Evolutionary conservation across 805 yeast species (phyloP).

Genomic region (Nadsonia fulvescens): DNA sequence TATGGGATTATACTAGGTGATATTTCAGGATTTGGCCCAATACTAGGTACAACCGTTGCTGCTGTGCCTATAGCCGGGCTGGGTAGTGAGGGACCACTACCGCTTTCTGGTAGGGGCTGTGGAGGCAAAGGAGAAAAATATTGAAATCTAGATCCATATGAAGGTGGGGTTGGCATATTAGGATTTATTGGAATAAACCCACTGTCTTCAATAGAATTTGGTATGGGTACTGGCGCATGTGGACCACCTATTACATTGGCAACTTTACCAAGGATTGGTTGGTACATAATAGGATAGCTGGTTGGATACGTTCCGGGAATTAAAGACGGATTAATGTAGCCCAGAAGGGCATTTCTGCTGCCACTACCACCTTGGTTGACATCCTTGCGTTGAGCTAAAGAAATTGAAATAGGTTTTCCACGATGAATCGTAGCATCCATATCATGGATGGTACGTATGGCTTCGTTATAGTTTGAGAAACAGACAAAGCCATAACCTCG

Average conservation of each 20-base stretch:
- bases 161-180: too few relatives aligned
- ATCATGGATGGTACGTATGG: constrained; percentile 48
- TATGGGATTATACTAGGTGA: constrained; percentile 12
- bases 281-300: constrained; percentile 1
- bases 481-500: constrained; percentile 75
- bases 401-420: constrained; percentile 41
- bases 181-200: too few relatives aligned
- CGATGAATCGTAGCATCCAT: constrained; percentile 36
- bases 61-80: constrained; percentile 43
- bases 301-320: constrained; percentile 1
- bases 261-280: too few relatives aligned
- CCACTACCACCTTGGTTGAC: constrained; percentile 3
- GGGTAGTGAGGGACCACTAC: constrained; percentile 58
- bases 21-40: constrained; percentile 10
- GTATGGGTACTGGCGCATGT: too few relatives aligned
- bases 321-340: neutral
- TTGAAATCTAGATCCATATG: too few relatives aligned
- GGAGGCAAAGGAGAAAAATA: too few relatives aligned
- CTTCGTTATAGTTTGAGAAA: constrained; percentile 45
- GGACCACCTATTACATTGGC: too few relatives aligned
- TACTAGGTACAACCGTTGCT: constrained; percentile 14
- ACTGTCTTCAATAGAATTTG: too few relatives aligned
- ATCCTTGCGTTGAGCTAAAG: constrained; percentile 54
- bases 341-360: constrained; percentile 1
- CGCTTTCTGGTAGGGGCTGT: constrained; percentile 27